Evolutionary conservation across 495 filamentous ascomycete genomes (phyloP).

Genomic region (Neurospora sp.): DNA sequence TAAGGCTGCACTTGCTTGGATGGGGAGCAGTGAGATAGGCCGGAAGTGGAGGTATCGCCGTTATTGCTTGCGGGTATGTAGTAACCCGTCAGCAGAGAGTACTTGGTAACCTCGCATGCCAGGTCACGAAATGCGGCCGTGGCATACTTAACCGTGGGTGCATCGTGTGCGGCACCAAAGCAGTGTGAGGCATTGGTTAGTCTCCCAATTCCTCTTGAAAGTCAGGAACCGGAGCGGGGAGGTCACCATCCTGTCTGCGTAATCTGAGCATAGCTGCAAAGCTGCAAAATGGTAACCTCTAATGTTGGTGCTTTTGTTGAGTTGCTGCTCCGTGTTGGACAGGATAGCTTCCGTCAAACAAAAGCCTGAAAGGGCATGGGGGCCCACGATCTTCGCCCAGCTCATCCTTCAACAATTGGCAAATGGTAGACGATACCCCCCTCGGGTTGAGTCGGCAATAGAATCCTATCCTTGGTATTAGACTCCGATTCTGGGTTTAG

Average conservation of each 20-base stretch:
- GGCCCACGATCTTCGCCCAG: neutral
- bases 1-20: neutral
- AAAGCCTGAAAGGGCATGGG: neutral
- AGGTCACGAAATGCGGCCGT: neutral
- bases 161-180: neutral
- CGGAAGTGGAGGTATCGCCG: neutral
- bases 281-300: neutral
- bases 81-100: neutral
- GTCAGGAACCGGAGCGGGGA: neutral
- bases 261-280: neutral
- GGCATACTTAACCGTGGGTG: neutral
- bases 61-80: neutral
- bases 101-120: neutral
- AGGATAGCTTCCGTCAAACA: neutral
- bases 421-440: neutral
- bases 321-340: neutral
- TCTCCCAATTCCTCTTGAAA: neutral
- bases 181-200: neutral
- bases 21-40: neutral
- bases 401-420: neutral
- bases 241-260: neutral
- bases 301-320: neutral
- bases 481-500: neutral
- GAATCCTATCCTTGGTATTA: neutral
- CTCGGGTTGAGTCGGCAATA: neutral